Percentiles rank a stretch among this genome's conserved stretches.
phyloP scores from a whole-genome alignment of 345 rosid genomes.

The Gossypium herbaceum region DNA sequence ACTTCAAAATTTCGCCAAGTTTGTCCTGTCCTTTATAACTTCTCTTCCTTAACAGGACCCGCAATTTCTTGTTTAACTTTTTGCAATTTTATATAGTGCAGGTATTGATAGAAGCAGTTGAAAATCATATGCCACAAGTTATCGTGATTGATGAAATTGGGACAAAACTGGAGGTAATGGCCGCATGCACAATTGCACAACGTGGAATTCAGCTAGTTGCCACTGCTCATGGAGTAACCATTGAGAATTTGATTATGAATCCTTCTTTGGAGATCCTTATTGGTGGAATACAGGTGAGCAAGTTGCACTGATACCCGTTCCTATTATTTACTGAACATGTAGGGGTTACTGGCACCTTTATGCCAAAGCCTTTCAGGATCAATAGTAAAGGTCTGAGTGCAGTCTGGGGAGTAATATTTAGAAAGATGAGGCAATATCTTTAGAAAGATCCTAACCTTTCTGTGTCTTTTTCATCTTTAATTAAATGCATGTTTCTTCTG shows the following conservation, averaged over 20 bases:
- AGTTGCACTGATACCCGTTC: not conserved
- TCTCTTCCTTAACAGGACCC: not conserved
- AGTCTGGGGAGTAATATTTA: not conserved
- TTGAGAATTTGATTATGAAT: conserved; percentile 82
- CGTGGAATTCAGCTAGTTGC: conserved; percentile 96
- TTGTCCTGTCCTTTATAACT: not conserved
- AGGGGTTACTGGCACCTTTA: not conserved
- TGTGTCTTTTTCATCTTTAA: not conserved
- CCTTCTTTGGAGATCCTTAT: conserved; percentile 90
- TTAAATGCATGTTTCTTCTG: not conserved
- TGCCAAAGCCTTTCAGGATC: not conserved
- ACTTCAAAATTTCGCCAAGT: not conserved
- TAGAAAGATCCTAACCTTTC: not conserved
- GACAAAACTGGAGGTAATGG: conserved; percentile 91
- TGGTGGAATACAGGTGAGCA: conserved; percentile 82
- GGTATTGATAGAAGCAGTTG: conserved; percentile 90
- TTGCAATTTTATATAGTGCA: conserved; percentile 22
- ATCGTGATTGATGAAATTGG: conserved; percentile 94
- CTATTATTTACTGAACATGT: not conserved
- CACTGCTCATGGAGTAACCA: conserved; percentile 81
- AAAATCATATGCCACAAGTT: conserved; percentile 97
- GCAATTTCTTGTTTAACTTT: not conserved
- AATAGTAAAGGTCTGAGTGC: not conserved
- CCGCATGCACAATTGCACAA: conserved; percentile 93
- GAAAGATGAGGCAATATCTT: not conserved